phyloP scores from a whole-genome alignment of 139 green algal genomes.

The Chloropicon primus region DNA sequence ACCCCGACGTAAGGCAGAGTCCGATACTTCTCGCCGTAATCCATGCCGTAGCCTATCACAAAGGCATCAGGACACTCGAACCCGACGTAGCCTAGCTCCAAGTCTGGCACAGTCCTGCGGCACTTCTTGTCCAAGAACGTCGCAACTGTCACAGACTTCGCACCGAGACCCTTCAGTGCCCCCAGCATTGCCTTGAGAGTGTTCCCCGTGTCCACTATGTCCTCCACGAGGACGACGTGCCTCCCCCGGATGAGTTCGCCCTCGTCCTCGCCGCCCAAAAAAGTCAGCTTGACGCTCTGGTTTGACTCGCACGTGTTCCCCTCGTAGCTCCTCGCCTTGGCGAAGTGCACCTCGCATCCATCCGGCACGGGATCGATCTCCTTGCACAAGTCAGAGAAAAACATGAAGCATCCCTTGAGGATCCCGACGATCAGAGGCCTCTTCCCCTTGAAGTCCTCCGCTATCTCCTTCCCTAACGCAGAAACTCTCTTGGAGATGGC shows the following conservation, averaged over 20 bases:
- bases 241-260: background rate
- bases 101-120: background rate
- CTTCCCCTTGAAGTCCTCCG: background rate
- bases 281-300: background rate
- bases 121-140: slow-evolving; percentile 56
- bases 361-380: background rate
- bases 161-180: slow-evolving; percentile 19
- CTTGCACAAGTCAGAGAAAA: background rate
- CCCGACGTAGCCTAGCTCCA: background rate
- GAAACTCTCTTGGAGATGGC: background rate
- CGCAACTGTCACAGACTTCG: slow-evolving; percentile 29
- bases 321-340: background rate
- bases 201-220: slow-evolving; percentile 75
- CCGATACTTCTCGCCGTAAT: slow-evolving; percentile 69
- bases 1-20: slow-evolving; percentile 66
- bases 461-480: background rate
- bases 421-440: background rate
- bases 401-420: background rate
- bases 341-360: background rate
- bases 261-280: background rate
- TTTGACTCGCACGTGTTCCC: background rate
- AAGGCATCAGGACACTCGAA: slow-evolving; percentile 69
- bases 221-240: slow-evolving; percentile 47
- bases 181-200: slow-evolving; percentile 27
- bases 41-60: slow-evolving; percentile 86